These are phyloP conservation scores for Penicillium alfredii DNA, from an alignment of 495 filamentous ascomycete genomes.

Conservation along the genomic window DNA sequence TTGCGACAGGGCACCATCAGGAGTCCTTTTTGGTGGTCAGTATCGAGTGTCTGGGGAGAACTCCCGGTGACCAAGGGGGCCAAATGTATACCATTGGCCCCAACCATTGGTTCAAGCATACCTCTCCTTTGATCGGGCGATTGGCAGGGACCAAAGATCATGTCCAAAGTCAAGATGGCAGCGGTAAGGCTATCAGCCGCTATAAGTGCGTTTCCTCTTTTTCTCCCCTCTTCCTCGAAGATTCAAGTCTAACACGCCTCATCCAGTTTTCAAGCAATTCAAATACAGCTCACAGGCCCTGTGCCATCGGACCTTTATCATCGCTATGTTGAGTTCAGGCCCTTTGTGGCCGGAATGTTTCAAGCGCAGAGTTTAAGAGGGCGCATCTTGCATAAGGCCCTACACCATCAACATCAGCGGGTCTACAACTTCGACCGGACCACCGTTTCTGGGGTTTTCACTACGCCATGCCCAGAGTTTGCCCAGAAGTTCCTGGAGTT, in stretches of 20 bases:
- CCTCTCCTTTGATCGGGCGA: constrained; percentile 82
- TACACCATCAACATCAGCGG: constrained; percentile 82
- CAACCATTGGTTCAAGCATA: constrained; percentile 75
- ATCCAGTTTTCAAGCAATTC: constrained; percentile 81
- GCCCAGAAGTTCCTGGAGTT: constrained; percentile 77
- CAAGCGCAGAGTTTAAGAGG: constrained; percentile 67
- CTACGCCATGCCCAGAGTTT: constrained; percentile 53
- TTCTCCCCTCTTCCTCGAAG: neutral
- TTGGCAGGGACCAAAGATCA: constrained; percentile 69
- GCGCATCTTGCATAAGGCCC: constrained; percentile 69
- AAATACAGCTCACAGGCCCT: constrained; percentile 81
- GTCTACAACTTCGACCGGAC: constrained; percentile 79
- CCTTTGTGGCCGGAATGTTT: constrained; percentile 88
- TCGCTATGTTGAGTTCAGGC: constrained; percentile 86
- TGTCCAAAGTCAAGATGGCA: constrained; percentile 38
- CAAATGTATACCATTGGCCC: constrained; percentile 73
- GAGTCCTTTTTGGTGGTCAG: constrained; percentile 60
- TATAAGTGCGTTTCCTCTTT: constrained; percentile 56
- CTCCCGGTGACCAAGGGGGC: constrained; percentile 62
- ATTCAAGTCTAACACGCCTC: constrained; percentile 4
- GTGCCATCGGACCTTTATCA: constrained; percentile 76
- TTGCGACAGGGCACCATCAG: constrained; percentile 49
- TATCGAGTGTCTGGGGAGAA: constrained; percentile 67
- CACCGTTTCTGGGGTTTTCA: constrained; percentile 63
- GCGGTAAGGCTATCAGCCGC: constrained; percentile 47